Evolutionary conservation across 2,329 filamentous ascomycete genomes (phyloP).

Genomic region (Madurella fahalii): DNA sequence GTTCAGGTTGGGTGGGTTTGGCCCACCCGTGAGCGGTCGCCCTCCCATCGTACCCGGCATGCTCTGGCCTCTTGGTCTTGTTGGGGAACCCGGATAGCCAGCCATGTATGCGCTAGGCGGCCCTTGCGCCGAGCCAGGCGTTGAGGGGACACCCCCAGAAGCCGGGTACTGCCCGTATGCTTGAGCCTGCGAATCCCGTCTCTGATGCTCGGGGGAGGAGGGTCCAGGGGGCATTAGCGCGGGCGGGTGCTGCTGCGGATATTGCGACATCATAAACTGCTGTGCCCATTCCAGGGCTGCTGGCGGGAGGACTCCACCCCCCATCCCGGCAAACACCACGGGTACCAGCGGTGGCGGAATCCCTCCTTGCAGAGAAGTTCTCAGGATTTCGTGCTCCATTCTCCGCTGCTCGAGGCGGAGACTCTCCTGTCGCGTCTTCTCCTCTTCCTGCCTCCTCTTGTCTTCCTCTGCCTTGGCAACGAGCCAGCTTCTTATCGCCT

Average conservation of each 20-base stretch:
- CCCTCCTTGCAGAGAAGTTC: conserved; percentile 63
- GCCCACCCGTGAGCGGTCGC: conserved; percentile 34
- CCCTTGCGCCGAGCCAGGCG: conserved; percentile 40
- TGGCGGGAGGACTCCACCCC: conserved; percentile 57
- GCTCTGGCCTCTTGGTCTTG: conserved; percentile 48
- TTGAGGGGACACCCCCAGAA: conserved; percentile 39
- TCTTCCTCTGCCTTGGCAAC: conserved; percentile 70
- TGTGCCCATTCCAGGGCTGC: conserved; percentile 64
- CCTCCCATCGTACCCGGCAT: conserved; percentile 38
- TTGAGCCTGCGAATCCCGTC: conserved; percentile 48
- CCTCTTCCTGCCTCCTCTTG: conserved; percentile 68
- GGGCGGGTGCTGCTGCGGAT: conserved; percentile 46
- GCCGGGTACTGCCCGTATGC: conserved; percentile 41
- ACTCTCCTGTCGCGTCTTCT: conserved; percentile 61
- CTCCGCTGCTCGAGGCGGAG: conserved; percentile 67
- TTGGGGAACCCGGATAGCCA: conserved; percentile 46
- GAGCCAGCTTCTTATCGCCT: conserved; percentile 69
- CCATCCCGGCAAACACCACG: conserved; percentile 69
- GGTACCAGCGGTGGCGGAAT: conserved; percentile 72
- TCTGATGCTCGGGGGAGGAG: conserved; percentile 51
- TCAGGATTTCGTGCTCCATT: conserved; percentile 68
- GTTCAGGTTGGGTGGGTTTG: conserved; percentile 43
- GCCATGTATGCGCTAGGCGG: conserved; percentile 39
- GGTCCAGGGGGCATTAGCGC: conserved; percentile 47
- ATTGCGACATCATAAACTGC: conserved; percentile 55